Evolutionary conservation across 192 early-diverging fungal genomes (phyloP).

Genomic region (Geranomyces michiganensis): DNA sequence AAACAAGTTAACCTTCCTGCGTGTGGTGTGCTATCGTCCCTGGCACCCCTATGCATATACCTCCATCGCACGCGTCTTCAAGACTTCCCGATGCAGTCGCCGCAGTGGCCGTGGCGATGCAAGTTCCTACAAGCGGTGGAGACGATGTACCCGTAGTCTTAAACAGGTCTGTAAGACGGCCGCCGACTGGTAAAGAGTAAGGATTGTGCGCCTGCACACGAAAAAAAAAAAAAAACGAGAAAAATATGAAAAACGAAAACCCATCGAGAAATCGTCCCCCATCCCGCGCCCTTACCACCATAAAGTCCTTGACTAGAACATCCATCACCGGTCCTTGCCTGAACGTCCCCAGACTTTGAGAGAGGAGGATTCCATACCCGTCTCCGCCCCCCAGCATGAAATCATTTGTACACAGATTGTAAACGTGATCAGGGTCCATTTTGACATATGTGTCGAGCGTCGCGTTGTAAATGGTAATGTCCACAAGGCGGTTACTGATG

Average conservation of each 20-base stretch:
- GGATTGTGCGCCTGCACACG: conserved; percentile 7
- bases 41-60: too few species aligned
- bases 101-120: neutral
- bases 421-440: conserved; percentile 17
- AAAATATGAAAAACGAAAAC: too few species aligned
- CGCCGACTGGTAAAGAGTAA: neutral
- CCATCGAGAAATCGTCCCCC: too few species aligned
- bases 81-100: neutral
- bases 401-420: conserved; percentile 28
- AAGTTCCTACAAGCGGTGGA: conserved; percentile 4
- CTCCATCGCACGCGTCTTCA: conserved; percentile 7
- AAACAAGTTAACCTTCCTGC: too few species aligned
- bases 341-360: conserved; percentile 11
- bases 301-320: conserved; percentile 12
- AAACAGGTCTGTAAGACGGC: neutral
- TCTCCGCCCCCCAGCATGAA: conserved; percentile 24
- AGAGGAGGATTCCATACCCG: conserved; percentile 4
- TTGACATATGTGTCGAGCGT: neutral
- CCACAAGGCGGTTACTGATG: conserved; percentile 1
- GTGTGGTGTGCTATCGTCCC: too few species aligned
- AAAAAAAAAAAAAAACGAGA: too few species aligned
- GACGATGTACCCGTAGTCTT: neutral
- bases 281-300: too few species aligned
- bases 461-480: neutral
- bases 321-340: conserved; percentile 17